These are phyloP conservation scores for Schoenoplectus triqueter DNA, from an alignment of 202 grass and related monocot species.

Conservation along the genomic window DNA sequence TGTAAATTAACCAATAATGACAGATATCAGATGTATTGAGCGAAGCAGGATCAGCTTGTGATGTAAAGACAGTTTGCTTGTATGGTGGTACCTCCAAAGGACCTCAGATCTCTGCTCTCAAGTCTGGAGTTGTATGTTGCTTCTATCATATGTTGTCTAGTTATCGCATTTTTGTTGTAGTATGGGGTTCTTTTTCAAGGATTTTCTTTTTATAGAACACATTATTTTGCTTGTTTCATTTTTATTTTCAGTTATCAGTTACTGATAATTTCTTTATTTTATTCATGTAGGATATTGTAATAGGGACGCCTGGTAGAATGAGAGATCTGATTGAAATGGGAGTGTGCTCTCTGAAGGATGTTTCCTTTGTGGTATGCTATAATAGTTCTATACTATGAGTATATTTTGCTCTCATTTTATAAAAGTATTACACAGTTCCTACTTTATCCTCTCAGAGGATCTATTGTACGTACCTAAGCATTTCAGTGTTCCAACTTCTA, in stretches of 20 bases:
- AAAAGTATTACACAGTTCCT: background rate
- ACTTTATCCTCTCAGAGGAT: background rate
- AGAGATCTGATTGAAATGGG: slow-evolving; percentile 99
- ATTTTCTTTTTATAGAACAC: background rate
- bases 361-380: slow-evolving; percentile 84
- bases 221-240: slow-evolving; percentile 2
- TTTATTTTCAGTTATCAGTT: slow-evolving; percentile 10
- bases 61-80: slow-evolving; percentile 83
- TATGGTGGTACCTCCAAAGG: slow-evolving; percentile 97
- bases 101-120: slow-evolving; percentile 91
- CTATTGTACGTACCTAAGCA: slow-evolving; percentile 10
- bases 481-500: background rate
- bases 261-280: background rate
- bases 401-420: background rate
- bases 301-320: slow-evolving; percentile 92
- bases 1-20: slow-evolving; percentile 38
- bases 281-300: slow-evolving; percentile 87
- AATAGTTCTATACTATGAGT: slow-evolving; percentile 15
- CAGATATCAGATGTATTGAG: slow-evolving; percentile 89
- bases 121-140: slow-evolving; percentile 90
- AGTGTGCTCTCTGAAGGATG: slow-evolving; percentile 72
- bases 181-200: background rate
- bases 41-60: slow-evolving; percentile 76
- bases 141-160: slow-evolving; percentile 22
- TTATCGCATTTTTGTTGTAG: background rate